Evolutionary conservation across 2,329 filamentous ascomycete species (phyloP), one percentile per base, ranked within the genome.

Genomic region (Trichoderma sp.): DNA sequence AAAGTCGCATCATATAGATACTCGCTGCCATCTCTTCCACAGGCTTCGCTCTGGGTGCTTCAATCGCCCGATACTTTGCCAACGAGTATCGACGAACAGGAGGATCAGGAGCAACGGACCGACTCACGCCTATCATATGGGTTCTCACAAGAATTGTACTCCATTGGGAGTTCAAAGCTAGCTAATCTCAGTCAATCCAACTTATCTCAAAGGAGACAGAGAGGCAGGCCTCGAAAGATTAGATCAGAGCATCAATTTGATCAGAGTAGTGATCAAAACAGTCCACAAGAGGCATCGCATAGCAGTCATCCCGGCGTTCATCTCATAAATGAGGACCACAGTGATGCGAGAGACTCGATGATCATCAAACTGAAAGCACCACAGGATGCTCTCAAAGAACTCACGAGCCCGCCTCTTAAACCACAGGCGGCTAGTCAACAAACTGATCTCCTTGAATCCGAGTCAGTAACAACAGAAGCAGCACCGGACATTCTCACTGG

Each of bases 1-100:
- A 83, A 82, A 72, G 76, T 82, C 28, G 81, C 81, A 28, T 82
- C 80, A 1, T 81, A 80, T 74, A 74, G 77, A 30, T 82, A 81
- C 51, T 81, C 76, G 61, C 73, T 74, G 18, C 47, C 74, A 62
- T 81, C 76, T 65, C 72, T 73, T 15, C 47, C 74, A 60, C 70
- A 75, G 30, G 32, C 26, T 62, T 3, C 43, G n/a, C 53, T n/a
- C 7, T 43, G 39, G 32, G 12, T 39, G 58, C 32, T 58, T 43
- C 24, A 51, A 43, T 15, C 15, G 47, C 43, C 24, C 24, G 39
- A 61, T 12, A 15, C 26, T 39, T 14, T 39, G 39, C 8, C 58
- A 53, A 26, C 28, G 6, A 18, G 12, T 18, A 60, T 30, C 14
- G 26, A 32, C 9, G 26, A 32, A 47, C 36, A 34, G 24, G 53